These are phyloP conservation scores for Tarenaya hassleriana DNA, from an alignment of 345 rosid genomes.

Conservation along the genomic window DNA sequence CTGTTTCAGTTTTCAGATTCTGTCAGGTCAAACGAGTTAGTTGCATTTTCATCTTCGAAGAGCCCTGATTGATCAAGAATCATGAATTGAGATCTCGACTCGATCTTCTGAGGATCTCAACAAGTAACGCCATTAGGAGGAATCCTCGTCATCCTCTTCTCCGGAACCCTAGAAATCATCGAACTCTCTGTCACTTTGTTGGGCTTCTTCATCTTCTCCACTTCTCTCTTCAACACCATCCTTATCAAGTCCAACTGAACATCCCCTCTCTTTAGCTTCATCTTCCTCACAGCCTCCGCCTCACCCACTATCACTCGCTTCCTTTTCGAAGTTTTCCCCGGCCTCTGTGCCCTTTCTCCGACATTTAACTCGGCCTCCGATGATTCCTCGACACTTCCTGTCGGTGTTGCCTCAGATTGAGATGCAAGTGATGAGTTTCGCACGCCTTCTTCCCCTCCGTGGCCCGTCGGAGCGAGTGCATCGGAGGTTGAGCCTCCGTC, in stretches of 20 bases:
- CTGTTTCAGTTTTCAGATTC: too few species aligned
- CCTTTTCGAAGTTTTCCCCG: constrained; percentile 30
- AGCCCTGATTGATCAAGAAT: too few species aligned
- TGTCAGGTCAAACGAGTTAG: too few species aligned
- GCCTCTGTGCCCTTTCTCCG: constrained; percentile 49
- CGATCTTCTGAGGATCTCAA: too few species aligned
- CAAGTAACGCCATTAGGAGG: too few species aligned
- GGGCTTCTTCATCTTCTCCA: constrained; percentile 52
- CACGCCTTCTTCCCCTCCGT: constrained; percentile 74
- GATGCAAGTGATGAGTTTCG: constrained; percentile 70
- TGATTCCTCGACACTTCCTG: constrained; percentile 37
- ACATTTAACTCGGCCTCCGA: constrained; percentile 14
- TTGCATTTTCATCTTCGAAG: too few species aligned
- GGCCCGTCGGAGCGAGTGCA: constrained; percentile 89
- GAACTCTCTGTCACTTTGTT: constrained; percentile 17
- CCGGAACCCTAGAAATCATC: constrained; percentile 28
- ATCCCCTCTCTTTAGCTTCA: constrained; percentile 60
- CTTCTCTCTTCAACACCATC: constrained; percentile 77
- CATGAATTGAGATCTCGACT: too few species aligned
- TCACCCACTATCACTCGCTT: constrained; percentile 34
- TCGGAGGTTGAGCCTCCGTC: constrained; percentile 51
- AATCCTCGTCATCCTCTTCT: constrained; percentile 60
- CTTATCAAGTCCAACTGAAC: constrained; percentile 67
- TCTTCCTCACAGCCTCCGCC: constrained; percentile 34
- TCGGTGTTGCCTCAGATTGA: constrained; percentile 44